These are phyloP conservation scores for Nemophila menziesii DNA, from an alignment of 257 asterid genomes.

Conservation along the genomic window DNA sequence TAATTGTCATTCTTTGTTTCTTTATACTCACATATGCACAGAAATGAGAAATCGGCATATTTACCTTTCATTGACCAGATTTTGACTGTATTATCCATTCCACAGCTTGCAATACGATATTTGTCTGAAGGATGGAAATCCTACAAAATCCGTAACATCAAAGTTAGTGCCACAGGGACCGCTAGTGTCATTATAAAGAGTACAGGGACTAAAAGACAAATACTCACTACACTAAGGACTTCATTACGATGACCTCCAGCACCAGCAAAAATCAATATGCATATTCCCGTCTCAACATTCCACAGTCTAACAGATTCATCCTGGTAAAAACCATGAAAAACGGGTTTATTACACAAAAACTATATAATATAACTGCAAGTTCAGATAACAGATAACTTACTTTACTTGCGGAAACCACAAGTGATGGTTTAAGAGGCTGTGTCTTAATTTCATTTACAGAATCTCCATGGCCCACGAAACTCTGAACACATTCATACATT, in stretches of 20 bases:
- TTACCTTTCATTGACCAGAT: slow-evolving; percentile 98
- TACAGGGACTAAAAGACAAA: no score
- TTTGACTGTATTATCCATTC: slow-evolving; percentile 96
- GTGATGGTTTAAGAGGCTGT: slow-evolving; percentile 84
- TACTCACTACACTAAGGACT: slow-evolving; percentile 93
- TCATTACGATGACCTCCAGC: slow-evolving; percentile 99
- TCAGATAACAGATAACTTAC: slow-evolving; percentile 20
- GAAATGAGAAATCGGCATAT: background rate
- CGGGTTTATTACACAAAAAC: no score
- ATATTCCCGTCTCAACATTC: slow-evolving; percentile 95
- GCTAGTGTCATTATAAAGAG: no score
- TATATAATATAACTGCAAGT: background rate
- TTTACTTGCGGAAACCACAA: slow-evolving; percentile 90
- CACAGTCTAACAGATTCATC: slow-evolving; percentile 98
- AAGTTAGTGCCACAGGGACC: no score
- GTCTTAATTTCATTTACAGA: slow-evolving; percentile 88
- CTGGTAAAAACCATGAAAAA: no score
- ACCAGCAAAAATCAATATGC: slow-evolving; percentile 97
- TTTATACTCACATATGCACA: background rate
- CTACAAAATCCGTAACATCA: no score
- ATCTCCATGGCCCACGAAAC: slow-evolving; percentile 95
- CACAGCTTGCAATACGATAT: slow-evolving; percentile 90
- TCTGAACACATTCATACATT: no score
- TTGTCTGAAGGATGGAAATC: slow-evolving; percentile 98
- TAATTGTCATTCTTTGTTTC: no score